These are phyloP conservation scores for Serendipita sp. DNA, from an alignment of 768 basidiomycete genomes.

Conservation along the genomic window DNA sequence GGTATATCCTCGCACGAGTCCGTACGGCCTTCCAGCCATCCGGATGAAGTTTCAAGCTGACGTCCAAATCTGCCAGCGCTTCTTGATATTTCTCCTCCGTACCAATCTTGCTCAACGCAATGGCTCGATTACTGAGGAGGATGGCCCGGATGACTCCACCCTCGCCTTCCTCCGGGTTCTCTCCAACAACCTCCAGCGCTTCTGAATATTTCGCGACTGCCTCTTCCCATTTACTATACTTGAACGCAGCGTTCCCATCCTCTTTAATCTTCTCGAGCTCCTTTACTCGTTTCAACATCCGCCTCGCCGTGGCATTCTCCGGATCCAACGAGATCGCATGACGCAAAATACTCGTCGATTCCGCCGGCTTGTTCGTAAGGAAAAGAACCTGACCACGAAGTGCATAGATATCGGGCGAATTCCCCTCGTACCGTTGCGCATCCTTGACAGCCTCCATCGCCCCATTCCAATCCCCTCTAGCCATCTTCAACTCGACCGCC, in stretches of 20 bases:
- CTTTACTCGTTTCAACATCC: constrained; percentile 59
- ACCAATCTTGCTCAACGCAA: constrained; percentile 55
- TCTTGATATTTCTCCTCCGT: constrained; percentile 35
- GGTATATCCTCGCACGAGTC: constrained; percentile 64
- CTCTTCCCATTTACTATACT: constrained; percentile 36
- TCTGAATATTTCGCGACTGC: constrained; percentile 56
- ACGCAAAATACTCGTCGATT: constrained; percentile 33
- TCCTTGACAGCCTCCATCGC: constrained; percentile 64
- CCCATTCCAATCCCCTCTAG: constrained; percentile 52
- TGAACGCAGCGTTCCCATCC: constrained; percentile 68
- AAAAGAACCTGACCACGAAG: constrained; percentile 69
- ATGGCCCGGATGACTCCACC: constrained; percentile 72
- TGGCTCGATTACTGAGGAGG: constrained; percentile 69
- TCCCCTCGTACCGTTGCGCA: constrained; percentile 50
- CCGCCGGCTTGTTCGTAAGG: constrained; percentile 48
- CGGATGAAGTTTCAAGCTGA: constrained; percentile 43
- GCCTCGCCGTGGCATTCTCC: constrained; percentile 50
- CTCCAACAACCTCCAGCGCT: constrained; percentile 50
- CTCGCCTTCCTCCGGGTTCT: constrained; percentile 48
- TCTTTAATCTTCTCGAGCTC: constrained; percentile 73
- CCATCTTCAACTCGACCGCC: constrained; percentile 63
- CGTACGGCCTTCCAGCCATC: constrained; percentile 72
- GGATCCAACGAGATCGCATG: constrained; percentile 67
- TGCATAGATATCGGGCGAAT: constrained; percentile 64
- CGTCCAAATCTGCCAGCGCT: constrained; percentile 54